Evolutionary conservation across 2,329 filamentous ascomycete genomes (phyloP).

Genomic region (Metarhizium rileyi): DNA sequence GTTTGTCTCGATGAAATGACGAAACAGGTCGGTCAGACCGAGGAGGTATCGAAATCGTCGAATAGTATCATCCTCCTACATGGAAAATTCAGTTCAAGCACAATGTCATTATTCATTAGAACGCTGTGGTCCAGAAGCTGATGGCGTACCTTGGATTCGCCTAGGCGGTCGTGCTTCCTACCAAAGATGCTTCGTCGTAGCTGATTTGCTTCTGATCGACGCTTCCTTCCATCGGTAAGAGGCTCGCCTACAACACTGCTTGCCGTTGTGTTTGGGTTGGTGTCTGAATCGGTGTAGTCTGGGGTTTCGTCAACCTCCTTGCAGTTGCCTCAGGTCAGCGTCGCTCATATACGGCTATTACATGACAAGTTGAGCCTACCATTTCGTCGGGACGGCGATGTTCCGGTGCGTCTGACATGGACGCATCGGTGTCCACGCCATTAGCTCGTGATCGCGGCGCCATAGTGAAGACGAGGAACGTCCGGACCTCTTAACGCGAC

Average conservation of each 20-base stretch:
- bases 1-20: constrained; percentile 97
- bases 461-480: constrained; percentile 29
- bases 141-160: constrained; percentile 72
- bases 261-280: constrained; percentile 59
- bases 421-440: constrained; percentile 50
- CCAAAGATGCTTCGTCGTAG: constrained; percentile 87
- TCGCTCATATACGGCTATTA: neutral
- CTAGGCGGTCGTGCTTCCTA: constrained; percentile 86
- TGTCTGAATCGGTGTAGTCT: constrained; percentile 57
- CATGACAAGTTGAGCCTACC: constrained; percentile 26
- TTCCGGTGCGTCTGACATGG: constrained; percentile 51
- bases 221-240: constrained; percentile 67
- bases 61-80: constrained; percentile 86
- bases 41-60: constrained; percentile 90
- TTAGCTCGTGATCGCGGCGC: constrained; percentile 44
- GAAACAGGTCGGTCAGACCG: constrained; percentile 91
- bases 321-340: constrained; percentile 1
- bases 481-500: constrained; percentile 44
- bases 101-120: neutral
- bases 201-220: constrained; percentile 77
- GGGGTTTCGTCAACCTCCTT: constrained; percentile 56
- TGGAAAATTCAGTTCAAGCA: neutral
- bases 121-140: constrained; percentile 3
- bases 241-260: constrained; percentile 79
- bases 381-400: constrained; percentile 36